Base-by-base conservation (phyloP, 2,329 filamentous ascomycete species). In the Westerdykella aurantiaca region DNA sequence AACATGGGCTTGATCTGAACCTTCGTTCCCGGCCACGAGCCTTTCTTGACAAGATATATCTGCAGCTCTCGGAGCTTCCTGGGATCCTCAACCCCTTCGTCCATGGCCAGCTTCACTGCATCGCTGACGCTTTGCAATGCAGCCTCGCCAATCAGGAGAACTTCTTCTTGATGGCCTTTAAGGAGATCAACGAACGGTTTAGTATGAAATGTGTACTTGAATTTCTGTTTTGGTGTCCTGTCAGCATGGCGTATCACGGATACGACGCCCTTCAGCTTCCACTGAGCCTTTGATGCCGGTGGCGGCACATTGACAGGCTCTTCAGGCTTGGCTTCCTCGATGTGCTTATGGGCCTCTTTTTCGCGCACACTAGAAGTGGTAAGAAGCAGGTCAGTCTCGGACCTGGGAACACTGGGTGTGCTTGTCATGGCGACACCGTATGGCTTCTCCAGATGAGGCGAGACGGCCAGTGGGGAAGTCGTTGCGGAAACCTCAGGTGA, bases 1-100 rank as follows among this genome's bases (percentile, higher is more conserved):
- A 98, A 98, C 89, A 98, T 95, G 9, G 93, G 93, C 68, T 98
- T 98, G 65, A 98, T 97, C 68, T 98, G 93, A 2, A 98, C 89
- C 67, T 98, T 98, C 1, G 93, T 98, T 0, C 93, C 93, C 4
- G 89, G 84, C 86, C 91, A 96, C 16, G 82, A 83, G 1, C 90
- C 89, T 67, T 98, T 98, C 70, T 93, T 94, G 34, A 88, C 82
- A 6, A 98, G 72, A 5, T 94, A 91, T 50, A 91, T 91, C 46
- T 86, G 84, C 39, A 98, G 76, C 34, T 88, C 76, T 51, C 81
- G 83, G n/a, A 98, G 81, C 69, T 98, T 98, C 40, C 80, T 81
- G 39, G 77, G 77, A 59, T 98, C 94, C 66, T 98, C 93, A 16
- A 89, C 73, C 1, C 85, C 86, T 56, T 88, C 81, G 29, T 80